Percentiles rank a stretch among this genome's conserved stretches.
phyloP scores from a whole-genome alignment of 2,329 filamentous ascomycete genomes.

The Cercospora zeae-maydis region DNA sequence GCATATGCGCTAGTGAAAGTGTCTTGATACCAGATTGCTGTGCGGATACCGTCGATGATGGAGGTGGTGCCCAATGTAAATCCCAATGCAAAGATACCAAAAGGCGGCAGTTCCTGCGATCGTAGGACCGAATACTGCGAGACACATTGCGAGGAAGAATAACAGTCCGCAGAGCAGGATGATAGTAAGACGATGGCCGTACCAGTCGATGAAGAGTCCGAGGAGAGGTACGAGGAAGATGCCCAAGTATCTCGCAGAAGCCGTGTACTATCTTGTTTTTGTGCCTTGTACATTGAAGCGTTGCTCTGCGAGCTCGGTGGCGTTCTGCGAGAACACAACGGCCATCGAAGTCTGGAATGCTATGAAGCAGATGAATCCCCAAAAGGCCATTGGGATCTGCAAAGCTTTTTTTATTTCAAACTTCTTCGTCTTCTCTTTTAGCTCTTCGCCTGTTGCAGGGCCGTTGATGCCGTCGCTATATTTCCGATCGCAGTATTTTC shows the following conservation, averaged over 20 bases:
- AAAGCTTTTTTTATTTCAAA: conserved; percentile 56
- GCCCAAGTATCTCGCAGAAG: conserved; percentile 53
- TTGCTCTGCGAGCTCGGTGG: conserved; percentile 59
- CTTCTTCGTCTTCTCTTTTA: conserved; percentile 59
- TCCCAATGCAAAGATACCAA: conserved; percentile 58
- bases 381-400: conserved; percentile 58
- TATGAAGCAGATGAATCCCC: conserved; percentile 54
- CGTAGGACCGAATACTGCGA: conserved; percentile 52
- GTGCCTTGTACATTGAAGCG: conserved; percentile 55
- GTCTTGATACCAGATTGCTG: conserved; percentile 57
- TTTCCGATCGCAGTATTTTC: conserved; percentile 47
- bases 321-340: conserved; percentile 54
- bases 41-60: conserved; percentile 60
- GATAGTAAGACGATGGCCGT: conserved; percentile 52
- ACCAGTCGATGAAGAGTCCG: conserved; percentile 55
- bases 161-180: conserved; percentile 48
- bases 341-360: conserved; percentile 58
- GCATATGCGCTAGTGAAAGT: conserved; percentile 60
- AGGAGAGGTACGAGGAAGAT: conserved; percentile 59
- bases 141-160: conserved; percentile 53
- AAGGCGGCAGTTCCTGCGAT: conserved; percentile 56
- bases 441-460: conserved; percentile 55
- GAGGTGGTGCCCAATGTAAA: conserved; percentile 54
- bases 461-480: conserved; percentile 49
- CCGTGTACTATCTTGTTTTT: conserved; percentile 59